Percentiles rank a stretch among this genome's conserved stretches.
Evolutionary conservation across 495 filamentous ascomycete species (phyloP).

Genomic region (Hypomontagnella monticulosa): DNA sequence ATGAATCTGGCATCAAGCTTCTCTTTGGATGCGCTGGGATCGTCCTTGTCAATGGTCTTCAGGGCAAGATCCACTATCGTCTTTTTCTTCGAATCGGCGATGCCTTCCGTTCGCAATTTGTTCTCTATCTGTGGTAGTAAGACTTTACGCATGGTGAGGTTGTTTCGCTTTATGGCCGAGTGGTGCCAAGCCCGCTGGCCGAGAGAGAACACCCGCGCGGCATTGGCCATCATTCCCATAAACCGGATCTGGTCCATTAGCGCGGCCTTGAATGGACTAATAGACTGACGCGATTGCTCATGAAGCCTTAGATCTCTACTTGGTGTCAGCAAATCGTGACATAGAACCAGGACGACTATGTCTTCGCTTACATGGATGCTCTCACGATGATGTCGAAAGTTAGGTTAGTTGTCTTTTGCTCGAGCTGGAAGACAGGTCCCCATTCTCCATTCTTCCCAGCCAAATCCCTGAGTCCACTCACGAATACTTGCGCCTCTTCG

Average conservation of each 20-base stretch:
- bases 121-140: slow-evolving; percentile 42
- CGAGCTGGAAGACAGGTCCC: slow-evolving; percentile 49
- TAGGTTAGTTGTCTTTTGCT: slow-evolving; percentile 46
- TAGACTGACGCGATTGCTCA: slow-evolving; percentile 35
- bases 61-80: slow-evolving; percentile 44
- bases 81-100: slow-evolving; percentile 29
- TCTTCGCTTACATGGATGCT: slow-evolving; percentile 43
- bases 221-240: slow-evolving; percentile 30
- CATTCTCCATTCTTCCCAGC: slow-evolving; percentile 36
- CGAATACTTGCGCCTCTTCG: slow-evolving; percentile 49
- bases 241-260: slow-evolving; percentile 36
- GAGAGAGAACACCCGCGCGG: slow-evolving; percentile 17
- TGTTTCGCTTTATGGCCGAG: slow-evolving; percentile 35
- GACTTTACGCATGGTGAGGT: slow-evolving; percentile 36
- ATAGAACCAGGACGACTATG: not conserved
- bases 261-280: slow-evolving; percentile 37
- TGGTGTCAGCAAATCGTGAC: slow-evolving; percentile 17
- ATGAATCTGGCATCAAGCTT: slow-evolving; percentile 39
- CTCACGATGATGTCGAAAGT: slow-evolving; percentile 52
- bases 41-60: slow-evolving; percentile 41
- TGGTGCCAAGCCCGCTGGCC: slow-evolving; percentile 37
- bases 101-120: slow-evolving; percentile 29
- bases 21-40: slow-evolving; percentile 26
- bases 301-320: slow-evolving; percentile 41
- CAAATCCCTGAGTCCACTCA: slow-evolving; percentile 41